These are phyloP conservation scores for Penstemon davidsonii DNA, from an alignment of 257 asterid genomes.

Conservation along the genomic window DNA sequence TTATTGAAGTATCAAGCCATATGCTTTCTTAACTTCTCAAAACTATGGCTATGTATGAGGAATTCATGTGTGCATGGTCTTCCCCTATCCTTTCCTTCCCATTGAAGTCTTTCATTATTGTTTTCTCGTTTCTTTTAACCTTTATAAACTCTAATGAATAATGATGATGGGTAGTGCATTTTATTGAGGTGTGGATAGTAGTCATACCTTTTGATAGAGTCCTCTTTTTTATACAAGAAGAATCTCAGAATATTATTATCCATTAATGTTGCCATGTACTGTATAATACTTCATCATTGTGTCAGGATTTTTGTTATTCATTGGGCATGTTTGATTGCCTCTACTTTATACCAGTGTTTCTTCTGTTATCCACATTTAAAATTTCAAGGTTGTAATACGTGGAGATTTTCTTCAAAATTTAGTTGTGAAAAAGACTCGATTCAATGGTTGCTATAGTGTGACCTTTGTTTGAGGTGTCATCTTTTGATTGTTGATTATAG, in stretches of 20 bases:
- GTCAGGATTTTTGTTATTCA: background rate
- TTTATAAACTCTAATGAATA: background rate
- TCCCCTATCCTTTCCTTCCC: background rate
- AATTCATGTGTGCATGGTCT: background rate
- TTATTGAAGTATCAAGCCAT: background rate
- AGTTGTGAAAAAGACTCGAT: constrained; percentile 10
- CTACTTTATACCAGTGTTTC: constrained; percentile 12
- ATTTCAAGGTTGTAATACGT: background rate
- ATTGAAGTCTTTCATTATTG: background rate
- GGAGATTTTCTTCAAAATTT: constrained; percentile 5
- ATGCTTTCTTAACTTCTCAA: constrained; percentile 2
- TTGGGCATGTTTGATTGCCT: constrained; percentile 15
- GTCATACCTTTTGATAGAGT: background rate
- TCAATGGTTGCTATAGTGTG: constrained; percentile 5
- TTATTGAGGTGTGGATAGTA: background rate
- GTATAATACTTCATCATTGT: constrained; percentile 10
- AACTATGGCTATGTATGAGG: constrained; percentile 3
- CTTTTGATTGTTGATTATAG: constrained; percentile 18
- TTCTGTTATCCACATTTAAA: constrained; percentile 1
- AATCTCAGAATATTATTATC: background rate
- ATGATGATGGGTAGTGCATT: constrained; percentile 1
- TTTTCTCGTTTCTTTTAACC: background rate
- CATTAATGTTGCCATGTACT: constrained; percentile 21
- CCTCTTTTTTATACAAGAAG: background rate
- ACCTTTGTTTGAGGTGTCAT: constrained; percentile 23